Evolutionary conservation across 306 rosid species (phyloP).

Genomic region (Neltuma alba): DNA sequence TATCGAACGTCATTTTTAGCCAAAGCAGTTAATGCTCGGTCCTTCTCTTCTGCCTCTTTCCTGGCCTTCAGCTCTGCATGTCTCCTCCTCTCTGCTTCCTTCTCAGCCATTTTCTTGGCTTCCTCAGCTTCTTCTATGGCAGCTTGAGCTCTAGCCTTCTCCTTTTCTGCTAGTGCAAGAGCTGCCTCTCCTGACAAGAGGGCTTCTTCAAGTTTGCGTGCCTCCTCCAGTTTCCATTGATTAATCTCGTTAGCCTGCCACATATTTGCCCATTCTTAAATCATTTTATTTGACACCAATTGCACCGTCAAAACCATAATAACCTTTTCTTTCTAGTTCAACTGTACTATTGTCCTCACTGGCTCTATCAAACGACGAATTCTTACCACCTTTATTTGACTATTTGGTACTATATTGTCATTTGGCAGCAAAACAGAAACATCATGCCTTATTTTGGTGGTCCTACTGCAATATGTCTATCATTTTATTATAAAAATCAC

Average conservation of each 20-base stretch:
- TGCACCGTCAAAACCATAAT: constrained; percentile 4
- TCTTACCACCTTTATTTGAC: background rate
- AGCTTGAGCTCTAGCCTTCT: constrained; percentile 86
- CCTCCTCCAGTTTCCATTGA: constrained; percentile 80
- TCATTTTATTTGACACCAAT: constrained; percentile 11
- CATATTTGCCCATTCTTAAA: constrained; percentile 21
- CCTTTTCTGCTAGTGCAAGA: constrained; percentile 80
- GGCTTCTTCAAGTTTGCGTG: constrained; percentile 60
- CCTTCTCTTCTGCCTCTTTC: constrained; percentile 80
- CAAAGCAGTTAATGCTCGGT: constrained; percentile 55
- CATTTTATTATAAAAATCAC: constrained; percentile 37
- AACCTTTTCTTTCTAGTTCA: constrained; percentile 7
- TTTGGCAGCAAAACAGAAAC: background rate
- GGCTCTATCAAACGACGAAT: background rate
- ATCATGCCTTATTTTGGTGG: background rate
- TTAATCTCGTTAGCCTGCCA: constrained; percentile 78
- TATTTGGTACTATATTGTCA: background rate
- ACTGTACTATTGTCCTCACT: background rate
- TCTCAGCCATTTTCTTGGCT: constrained; percentile 77
- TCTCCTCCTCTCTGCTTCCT: constrained; percentile 72
- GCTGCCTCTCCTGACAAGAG: constrained; percentile 86
- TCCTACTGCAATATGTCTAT: background rate
- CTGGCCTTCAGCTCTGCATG: constrained; percentile 74
- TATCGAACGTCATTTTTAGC: constrained; percentile 62
- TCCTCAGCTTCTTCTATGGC: constrained; percentile 86